These are phyloP conservation scores for Avicennia marina DNA, from an alignment of 257 asterid species.

Conservation along the genomic window DNA sequence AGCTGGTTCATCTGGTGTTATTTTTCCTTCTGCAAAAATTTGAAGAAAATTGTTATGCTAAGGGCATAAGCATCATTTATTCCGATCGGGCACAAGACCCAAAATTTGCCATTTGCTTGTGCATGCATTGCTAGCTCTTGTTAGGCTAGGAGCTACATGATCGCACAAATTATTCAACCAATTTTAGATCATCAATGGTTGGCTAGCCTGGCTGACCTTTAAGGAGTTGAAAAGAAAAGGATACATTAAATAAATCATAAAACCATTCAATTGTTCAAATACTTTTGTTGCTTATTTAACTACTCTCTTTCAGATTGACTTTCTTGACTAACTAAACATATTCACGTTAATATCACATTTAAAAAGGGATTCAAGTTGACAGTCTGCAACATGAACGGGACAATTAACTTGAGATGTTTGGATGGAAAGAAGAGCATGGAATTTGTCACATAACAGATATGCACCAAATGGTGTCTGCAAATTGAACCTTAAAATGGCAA, in stretches of 20 bases:
- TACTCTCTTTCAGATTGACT: not conserved
- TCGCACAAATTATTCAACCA: not conserved
- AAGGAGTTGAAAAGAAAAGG: not conserved
- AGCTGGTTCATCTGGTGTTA: constrained; percentile 81
- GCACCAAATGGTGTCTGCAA: not conserved
- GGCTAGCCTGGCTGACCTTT: not conserved
- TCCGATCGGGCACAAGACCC: not conserved
- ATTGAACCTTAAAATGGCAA: not conserved
- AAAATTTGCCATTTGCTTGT: not conserved
- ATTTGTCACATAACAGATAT: constrained; percentile 3
- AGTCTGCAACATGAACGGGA: not conserved
- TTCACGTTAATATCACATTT: not conserved
- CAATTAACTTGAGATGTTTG: constrained; percentile 1
- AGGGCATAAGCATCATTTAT: constrained; percentile 8
- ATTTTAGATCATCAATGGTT: not conserved
- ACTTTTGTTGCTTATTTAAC: not conserved
- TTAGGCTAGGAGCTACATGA: not conserved
- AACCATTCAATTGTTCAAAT: not conserved
- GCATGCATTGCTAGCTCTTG: not conserved
- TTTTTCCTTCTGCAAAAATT: constrained; percentile 71
- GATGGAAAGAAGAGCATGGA: constrained; percentile 5
- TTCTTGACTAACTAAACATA: too few relatives aligned
- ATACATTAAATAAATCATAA: not conserved
- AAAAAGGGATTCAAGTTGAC: not conserved
- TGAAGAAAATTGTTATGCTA: constrained; percentile 7